These are phyloP conservation scores for Lachnum nothofagi DNA, from an alignment of 2,329 filamentous ascomycete genomes.

Conservation along the genomic window DNA sequence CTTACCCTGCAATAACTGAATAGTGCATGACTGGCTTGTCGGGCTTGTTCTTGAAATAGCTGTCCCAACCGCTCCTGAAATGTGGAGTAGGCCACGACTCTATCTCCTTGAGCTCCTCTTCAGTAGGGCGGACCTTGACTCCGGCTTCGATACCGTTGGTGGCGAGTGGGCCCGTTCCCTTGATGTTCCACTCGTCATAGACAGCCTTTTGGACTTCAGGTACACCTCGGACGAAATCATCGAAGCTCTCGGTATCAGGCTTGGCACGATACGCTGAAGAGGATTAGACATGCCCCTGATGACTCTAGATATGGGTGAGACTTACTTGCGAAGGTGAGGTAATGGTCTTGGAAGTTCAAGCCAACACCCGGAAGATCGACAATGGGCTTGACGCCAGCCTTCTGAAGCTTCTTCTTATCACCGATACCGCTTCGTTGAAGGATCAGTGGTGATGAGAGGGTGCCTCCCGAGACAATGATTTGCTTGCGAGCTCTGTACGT, in stretches of 20 bases:
- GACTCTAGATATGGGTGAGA: background rate
- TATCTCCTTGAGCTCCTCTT: conserved; percentile 50
- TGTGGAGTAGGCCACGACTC: conserved; percentile 65
- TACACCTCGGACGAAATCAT: conserved; percentile 72
- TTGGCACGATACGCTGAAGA: conserved; percentile 28
- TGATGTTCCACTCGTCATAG: conserved; percentile 72
- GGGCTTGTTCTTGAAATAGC: conserved; percentile 78
- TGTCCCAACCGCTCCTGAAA: conserved; percentile 71
- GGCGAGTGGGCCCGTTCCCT: conserved; percentile 58
- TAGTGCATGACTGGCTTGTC: conserved; percentile 88
- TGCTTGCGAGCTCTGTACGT: conserved; percentile 35
- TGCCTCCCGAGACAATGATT: conserved; percentile 43
- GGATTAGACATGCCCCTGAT: background rate
- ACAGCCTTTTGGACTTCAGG: conserved; percentile 66
- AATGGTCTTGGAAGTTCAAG: conserved; percentile 51
- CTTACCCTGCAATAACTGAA: conserved; percentile 62
- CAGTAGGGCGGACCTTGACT: conserved; percentile 52
- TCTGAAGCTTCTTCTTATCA: conserved; percentile 42
- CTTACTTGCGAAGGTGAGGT: conserved; percentile 44
- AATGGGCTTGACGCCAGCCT: conserved; percentile 43
- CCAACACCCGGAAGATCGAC: conserved; percentile 50
- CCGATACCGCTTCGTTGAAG: conserved; percentile 60
- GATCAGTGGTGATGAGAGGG: conserved; percentile 38
- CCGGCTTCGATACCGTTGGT: conserved; percentile 41
- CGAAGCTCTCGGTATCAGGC: conserved; percentile 67